A percentile compares a stretch with the other conserved stretches of the same genome.
Conservation (phyloP, 371 early-diverging fungal species). For the Sporodiniella umbellata region DNA sequence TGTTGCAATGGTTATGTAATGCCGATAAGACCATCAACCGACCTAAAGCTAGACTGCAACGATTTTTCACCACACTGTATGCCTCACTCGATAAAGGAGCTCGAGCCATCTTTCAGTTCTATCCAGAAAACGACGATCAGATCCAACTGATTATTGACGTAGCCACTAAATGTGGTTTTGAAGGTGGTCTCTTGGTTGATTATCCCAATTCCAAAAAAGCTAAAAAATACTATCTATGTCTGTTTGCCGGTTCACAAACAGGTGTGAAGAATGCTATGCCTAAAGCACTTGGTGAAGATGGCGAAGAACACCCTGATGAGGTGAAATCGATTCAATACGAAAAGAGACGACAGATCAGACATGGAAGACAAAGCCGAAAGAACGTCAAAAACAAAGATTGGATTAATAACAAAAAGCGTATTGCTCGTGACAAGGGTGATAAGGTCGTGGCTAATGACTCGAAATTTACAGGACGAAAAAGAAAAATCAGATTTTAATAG, state of each 20-base stretch:
- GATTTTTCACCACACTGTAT: constrained; percentile 95
- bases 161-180: constrained; percentile 92
- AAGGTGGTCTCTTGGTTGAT: constrained; percentile 96
- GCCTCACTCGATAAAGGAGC: constrained; percentile 86
- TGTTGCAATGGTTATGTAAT: constrained; percentile 99
- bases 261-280: constrained; percentile 69
- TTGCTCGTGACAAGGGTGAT: constrained; percentile 80
- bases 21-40: constrained; percentile 86
- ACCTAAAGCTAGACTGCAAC: constrained; percentile 80
- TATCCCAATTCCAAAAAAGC: constrained; percentile 97
- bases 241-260: constrained; percentile 86
- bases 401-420: constrained; percentile 91
- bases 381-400: constrained; percentile 85
- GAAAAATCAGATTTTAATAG: constrained; percentile 76
- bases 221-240: constrained; percentile 93
- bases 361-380: constrained; percentile 50
- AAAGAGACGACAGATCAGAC: constrained; percentile 31
- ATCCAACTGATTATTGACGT: constrained; percentile 88
- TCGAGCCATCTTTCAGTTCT: constrained; percentile 98
- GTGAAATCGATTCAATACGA: constrained; percentile 33
- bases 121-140: constrained; percentile 96
- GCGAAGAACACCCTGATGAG: constrained; percentile 57
- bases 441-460: constrained; percentile 84
- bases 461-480: constrained; percentile 95
- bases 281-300: constrained; percentile 74